Conservation (phyloP, 345 rosid genomes). For the Microthlaspi erraticum region DNA sequence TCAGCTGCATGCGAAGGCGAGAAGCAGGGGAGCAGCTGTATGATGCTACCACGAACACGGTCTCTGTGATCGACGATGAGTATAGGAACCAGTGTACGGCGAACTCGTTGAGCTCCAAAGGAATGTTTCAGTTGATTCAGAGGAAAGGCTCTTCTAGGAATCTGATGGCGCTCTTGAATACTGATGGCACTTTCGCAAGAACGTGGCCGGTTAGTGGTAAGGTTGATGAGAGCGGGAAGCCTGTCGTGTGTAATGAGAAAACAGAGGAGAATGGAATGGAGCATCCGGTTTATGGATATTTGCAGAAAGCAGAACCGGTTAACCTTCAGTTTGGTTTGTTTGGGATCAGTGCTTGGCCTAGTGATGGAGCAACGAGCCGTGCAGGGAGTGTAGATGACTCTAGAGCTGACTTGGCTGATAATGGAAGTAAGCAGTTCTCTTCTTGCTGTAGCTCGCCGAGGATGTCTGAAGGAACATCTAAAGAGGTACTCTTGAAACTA, state of each 20-base stretch:
- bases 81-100: slow-evolving; percentile 93
- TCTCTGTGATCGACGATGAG: slow-evolving; percentile 81
- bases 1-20: slow-evolving; percentile 90
- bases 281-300: slow-evolving; percentile 78
- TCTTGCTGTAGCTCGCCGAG: slow-evolving; percentile 99
- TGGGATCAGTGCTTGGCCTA: slow-evolving; percentile 99
- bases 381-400: slow-evolving; percentile 93
- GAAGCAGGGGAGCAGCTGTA: slow-evolving; percentile 88
- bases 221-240: slow-evolving; percentile 60
- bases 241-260: slow-evolving; percentile 46
- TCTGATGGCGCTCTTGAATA: slow-evolving; percentile 95
- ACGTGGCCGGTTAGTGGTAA: slow-evolving; percentile 86
- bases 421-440: slow-evolving; percentile 77
- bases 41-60: slow-evolving; percentile 80
- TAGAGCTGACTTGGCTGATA: slow-evolving; percentile 76
- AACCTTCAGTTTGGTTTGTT: slow-evolving; percentile 94
- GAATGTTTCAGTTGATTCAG: slow-evolving; percentile 96
- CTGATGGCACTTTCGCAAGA: slow-evolving; percentile 91
- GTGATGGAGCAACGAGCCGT: slow-evolving; percentile 90
- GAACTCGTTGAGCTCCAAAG: slow-evolving; percentile 90
- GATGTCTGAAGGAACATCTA: slow-evolving; percentile 78
- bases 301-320: slow-evolving; percentile 87
- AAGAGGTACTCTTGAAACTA: slow-evolving; percentile 66
- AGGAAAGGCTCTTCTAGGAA: slow-evolving; percentile 95
- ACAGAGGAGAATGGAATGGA: slow-evolving; percentile 53